These are phyloP conservation scores for Tylopilus rubrobrunneus DNA, from an alignment of 768 basidiomycete genomes.

Conservation along the genomic window DNA sequence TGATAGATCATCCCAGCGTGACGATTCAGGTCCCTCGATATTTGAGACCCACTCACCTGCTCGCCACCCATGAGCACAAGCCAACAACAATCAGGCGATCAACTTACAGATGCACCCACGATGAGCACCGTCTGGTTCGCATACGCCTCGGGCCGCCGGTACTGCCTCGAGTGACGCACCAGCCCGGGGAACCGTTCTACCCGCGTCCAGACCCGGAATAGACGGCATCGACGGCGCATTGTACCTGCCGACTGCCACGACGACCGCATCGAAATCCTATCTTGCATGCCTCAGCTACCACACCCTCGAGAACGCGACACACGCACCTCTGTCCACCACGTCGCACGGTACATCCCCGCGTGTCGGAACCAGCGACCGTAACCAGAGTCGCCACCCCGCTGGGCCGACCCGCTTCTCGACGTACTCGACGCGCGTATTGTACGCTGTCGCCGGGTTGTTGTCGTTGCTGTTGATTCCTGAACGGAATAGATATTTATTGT, in stretches of 20 bases:
- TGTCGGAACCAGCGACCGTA: not conserved
- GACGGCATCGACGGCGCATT: slow-evolving; percentile 13
- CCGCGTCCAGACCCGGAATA: slow-evolving; percentile 21
- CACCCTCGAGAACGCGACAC: not conserved
- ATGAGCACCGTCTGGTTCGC: slow-evolving; percentile 38
- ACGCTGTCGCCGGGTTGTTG: slow-evolving; percentile 34
- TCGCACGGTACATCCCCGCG: slow-evolving; percentile 25
- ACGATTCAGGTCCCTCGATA: not conserved
- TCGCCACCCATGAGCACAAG: not conserved
- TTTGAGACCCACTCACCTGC: slow-evolving; percentile 5
- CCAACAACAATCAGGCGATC: not conserved
- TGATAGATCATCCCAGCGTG: slow-evolving; percentile 7
- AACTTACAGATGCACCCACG: slow-evolving; percentile 30
- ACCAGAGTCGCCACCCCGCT: slow-evolving; percentile 13
- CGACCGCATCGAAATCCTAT: slow-evolving; percentile 18
- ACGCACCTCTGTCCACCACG: slow-evolving; percentile 25
- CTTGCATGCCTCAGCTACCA: not conserved
- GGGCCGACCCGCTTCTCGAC: slow-evolving; percentile 32
- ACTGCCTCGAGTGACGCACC: slow-evolving; percentile 40
- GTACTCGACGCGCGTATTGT: slow-evolving; percentile 47
- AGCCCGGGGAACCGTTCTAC: slow-evolving; percentile 29
- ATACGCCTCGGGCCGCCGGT: slow-evolving; percentile 37
- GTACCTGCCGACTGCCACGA: slow-evolving; percentile 9
- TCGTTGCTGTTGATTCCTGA: slow-evolving; percentile 34
- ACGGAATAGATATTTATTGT: too few species aligned